Evolutionary conservation across 2,329 filamentous ascomycete species (phyloP).

Genomic region (Trichoderma guizhouense): DNA sequence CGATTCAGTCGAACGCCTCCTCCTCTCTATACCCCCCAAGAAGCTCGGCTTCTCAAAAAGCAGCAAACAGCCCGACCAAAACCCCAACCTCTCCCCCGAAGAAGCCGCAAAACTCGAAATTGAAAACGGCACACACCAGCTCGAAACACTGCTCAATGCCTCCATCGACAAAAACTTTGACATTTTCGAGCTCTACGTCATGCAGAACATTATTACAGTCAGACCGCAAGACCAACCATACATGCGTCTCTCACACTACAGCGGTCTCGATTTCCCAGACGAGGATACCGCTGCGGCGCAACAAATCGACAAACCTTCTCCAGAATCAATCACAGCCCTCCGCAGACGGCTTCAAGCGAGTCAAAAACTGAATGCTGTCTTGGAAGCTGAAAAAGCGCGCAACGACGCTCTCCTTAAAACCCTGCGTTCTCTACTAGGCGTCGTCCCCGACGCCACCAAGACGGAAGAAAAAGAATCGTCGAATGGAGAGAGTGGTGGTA

Average conservation of each 20-base stretch:
- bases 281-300: background rate
- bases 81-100: conserved; percentile 36
- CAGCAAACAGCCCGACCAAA: conserved; percentile 29
- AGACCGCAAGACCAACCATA: conserved; percentile 67
- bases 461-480: background rate
- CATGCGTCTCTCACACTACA: conserved; percentile 82
- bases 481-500: conserved; percentile 19
- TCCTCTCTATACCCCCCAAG: conserved; percentile 69
- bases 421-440: conserved; percentile 49
- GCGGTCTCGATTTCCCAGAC: conserved; percentile 53
- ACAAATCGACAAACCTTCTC: conserved; percentile 45
- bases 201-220: conserved; percentile 79
- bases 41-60: conserved; percentile 69
- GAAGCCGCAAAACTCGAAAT: conserved; percentile 62
- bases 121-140: conserved; percentile 80
- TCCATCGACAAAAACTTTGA: conserved; percentile 84
- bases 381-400: conserved; percentile 65
- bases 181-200: conserved; percentile 82
- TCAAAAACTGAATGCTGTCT: conserved; percentile 66
- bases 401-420: conserved; percentile 69
- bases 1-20: conserved; percentile 79
- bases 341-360: conserved; percentile 74
- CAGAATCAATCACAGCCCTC: conserved; percentile 68
- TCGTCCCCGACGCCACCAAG: conserved; percentile 24
- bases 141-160: conserved; percentile 77